phyloP scores from a whole-genome alignment of 768 basidiomycete genomes.

The Xerocomus brunneocitrinus region DNA sequence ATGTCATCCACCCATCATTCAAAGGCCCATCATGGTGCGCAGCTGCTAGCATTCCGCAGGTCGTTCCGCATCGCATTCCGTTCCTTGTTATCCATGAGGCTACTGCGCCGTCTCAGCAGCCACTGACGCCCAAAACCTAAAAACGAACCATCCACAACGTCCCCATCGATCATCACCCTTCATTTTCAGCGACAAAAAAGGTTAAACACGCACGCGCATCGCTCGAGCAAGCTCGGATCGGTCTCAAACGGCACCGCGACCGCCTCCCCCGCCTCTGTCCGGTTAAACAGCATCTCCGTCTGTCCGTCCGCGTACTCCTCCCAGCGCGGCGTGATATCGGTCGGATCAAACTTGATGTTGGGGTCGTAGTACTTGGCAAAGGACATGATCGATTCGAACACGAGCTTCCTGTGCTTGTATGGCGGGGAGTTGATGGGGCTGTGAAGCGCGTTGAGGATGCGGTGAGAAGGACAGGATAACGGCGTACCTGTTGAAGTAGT shows the following conservation, averaged over 20 bases:
- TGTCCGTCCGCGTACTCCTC: background rate
- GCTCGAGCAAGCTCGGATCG: background rate
- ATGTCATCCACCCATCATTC: no score
- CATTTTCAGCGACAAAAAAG: background rate
- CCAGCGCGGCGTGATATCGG: conserved; percentile 17
- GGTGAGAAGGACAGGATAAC: background rate
- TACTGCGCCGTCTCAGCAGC: no score
- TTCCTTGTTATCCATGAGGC: no score
- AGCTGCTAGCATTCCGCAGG: no score
- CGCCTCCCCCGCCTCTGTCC: conserved; percentile 2
- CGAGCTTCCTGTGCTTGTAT: conserved; percentile 28
- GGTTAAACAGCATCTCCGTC: conserved; percentile 19
- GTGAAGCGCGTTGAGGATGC: background rate
- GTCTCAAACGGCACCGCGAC: conserved; percentile 1
- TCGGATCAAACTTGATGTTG: conserved; percentile 17
- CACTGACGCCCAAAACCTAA: no score
- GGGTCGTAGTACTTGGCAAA: conserved; percentile 19
- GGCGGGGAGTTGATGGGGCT: conserved; percentile 8
- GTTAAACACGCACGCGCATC: conserved; percentile 13
- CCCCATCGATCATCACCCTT: no score
- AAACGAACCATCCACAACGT: no score
- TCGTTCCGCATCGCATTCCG: no score
- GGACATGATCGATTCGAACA: conserved; percentile 24
- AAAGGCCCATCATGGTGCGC: no score
- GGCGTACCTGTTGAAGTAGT: conserved; percentile 36